Evolutionary conservation across 768 basidiomycete species (phyloP), one percentile per base, ranked within the genome.

Genomic region (Dictyophora rubrovolvata): DNA sequence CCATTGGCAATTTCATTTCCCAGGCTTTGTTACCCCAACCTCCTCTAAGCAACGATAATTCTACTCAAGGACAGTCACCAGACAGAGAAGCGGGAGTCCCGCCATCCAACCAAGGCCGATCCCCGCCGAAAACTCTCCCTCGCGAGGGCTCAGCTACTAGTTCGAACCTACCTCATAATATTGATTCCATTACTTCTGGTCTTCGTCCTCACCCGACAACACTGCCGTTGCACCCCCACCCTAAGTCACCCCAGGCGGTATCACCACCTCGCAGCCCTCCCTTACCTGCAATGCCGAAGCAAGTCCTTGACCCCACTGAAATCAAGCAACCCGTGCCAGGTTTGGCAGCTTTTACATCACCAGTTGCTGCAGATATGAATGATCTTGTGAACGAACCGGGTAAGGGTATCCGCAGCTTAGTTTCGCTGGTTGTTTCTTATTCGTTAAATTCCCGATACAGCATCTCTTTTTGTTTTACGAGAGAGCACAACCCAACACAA

Each of bases 341-440:
- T n/a, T 42, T 42, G 42, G 2, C 42, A 42, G n/a, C 12, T 42
- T 12, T 9, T 42, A 14, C 42, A 42, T 42, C n/a, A n/a, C 14
- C 14, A 12, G 42, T 42, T n/a, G 42, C 42, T 4, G 42, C 42
- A n/a, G 10, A 42, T 42, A 42, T 42, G 14, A 47, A 46, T 22
- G 55, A 55, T 35, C 33, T 61, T 46, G 55, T 37, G 6, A 28
- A 37, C 37, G 55, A 55, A 54, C 54, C 60, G 56, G 57, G 57
- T 59, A 53, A 23, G 57, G 49, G n/a, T 12, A n/a, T 33, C n/a
- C 50, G 7, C 20, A 22, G 18, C 18, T 37, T 33, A 17, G 20
- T 16, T 20, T 28, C 23, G 28, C 34, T 22, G 22, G 48, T 49
- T n/a, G 35, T 48, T 16, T 20, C 49, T 33, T 9, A 51, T 28